Base-by-base conservation (phyloP, 1,139 yeast genomes). In the Debaryomyces subglobosus region DNA sequence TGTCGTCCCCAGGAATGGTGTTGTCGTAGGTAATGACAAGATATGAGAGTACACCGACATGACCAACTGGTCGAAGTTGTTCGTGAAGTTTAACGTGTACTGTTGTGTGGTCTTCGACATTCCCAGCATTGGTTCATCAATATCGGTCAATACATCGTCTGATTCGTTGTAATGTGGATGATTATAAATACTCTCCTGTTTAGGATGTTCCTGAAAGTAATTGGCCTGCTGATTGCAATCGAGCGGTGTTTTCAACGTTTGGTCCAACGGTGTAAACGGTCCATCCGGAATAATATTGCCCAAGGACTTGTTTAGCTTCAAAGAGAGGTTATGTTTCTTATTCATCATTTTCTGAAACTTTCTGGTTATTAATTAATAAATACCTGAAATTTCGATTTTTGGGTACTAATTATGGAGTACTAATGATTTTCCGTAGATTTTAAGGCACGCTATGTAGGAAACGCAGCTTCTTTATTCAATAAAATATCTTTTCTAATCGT, bases 201-300 rank as follows among this genome's bases (percentile, higher is more conserved):
- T 45, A 39, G 25, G 44, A 9, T 25, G 41, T 15, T 6, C 23
- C 30, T 20, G 27, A 18, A 34, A 34, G 34, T 35, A 33, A 18
- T 34, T 33, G 3, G 24, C 9, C 16, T 29, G 32, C 38, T 27
- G 48, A 39, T 29, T 48, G 45, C 37, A 44, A 45, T 72, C 78
- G 32, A 70, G 51, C 1, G 81, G 81, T 4, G 81, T 76, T 42
- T 59, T 64, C 46, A 73, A 57, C 1, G 79, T 76, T 53, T 75
- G 80, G 43, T 75, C 80, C 45, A 74, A 61, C 12, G 81, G 81
- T 1, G 81, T 76, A 54, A 60, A 72, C n/a, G 81, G 81, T 24
- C 65, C 65, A 13, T 59, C 67, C 15, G 55, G 44, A 15, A 54
- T 62, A 16, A 62, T 51, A 50, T 61, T 60, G 39, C 50, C 59